These are phyloP conservation scores for Stereocaulon alpinum DNA, from an alignment of 495 filamentous ascomycete genomes.

Conservation along the genomic window DNA sequence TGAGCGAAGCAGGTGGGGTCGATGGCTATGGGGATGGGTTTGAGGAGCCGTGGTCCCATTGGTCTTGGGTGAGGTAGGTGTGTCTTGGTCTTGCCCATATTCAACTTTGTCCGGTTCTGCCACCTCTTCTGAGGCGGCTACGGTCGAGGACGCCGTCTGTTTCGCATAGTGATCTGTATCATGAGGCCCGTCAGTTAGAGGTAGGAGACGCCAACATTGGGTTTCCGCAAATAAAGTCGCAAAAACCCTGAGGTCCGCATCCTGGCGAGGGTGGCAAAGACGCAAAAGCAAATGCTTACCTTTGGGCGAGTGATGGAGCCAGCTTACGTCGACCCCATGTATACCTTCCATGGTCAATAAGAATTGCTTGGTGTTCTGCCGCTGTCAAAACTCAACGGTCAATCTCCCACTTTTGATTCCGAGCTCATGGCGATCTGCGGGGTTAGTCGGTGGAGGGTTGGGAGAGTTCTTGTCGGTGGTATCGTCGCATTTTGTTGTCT, in stretches of 20 bases:
- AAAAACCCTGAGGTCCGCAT: not conserved
- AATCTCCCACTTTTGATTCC: not conserved
- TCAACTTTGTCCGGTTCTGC: not conserved
- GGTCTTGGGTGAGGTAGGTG: constrained; percentile 1
- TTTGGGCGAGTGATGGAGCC: constrained; percentile 58
- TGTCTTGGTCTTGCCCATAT: constrained; percentile 1
- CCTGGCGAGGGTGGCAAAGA: not conserved
- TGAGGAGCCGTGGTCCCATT: constrained; percentile 8
- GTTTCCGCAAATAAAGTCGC: not conserved
- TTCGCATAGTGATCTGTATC: constrained; percentile 14
- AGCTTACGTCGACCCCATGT: constrained; percentile 59
- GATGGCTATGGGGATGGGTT: constrained; percentile 18
- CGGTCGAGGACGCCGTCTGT: not conserved
- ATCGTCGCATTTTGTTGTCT: not conserved
- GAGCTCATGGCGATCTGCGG: constrained; percentile 14
- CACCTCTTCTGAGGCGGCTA: not conserved
- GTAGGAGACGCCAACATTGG: not conserved
- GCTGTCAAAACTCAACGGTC: not conserved
- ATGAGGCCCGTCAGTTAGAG: not conserved
- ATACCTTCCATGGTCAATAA: constrained; percentile 43
- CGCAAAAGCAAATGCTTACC: constrained; percentile 32
- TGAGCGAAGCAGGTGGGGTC: constrained; percentile 20
- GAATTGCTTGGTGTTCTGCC: not conserved
- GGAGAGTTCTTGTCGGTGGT: not conserved
- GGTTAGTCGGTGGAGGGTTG: constrained; percentile 10